phyloP scores from a whole-genome alignment of 2,329 filamentous ascomycete genomes.

The Aureobasidium leucospermi region DNA sequence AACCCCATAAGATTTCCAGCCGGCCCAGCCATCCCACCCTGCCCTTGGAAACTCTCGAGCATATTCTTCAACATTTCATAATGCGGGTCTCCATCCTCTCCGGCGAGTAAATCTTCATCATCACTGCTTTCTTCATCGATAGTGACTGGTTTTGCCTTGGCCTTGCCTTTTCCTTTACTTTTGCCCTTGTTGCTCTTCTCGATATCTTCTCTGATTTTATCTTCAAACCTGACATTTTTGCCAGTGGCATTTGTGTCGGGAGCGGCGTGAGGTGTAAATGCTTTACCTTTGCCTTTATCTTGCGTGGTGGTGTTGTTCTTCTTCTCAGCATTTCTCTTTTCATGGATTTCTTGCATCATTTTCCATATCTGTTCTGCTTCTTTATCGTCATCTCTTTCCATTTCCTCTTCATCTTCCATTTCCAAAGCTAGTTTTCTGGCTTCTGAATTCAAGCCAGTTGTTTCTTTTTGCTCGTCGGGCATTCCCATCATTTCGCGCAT shows the following conservation, averaged over 20 bases:
- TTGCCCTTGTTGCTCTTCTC: conserved; percentile 6
- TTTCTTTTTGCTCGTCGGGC: conserved; percentile 35
- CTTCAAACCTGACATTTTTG: conserved; percentile 12
- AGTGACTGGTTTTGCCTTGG: conserved; percentile 32
- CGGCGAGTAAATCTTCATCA: conserved; percentile 36
- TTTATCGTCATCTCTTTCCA: conserved; percentile 44
- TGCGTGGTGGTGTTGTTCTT: conserved; percentile 13
- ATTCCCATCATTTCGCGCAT: conserved; percentile 90
- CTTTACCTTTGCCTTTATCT: conserved; percentile 25
- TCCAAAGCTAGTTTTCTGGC: conserved; percentile 29
- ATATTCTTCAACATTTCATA: conserved; percentile 86
- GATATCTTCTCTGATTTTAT: not conserved
- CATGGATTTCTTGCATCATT: conserved; percentile 67
- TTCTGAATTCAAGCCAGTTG: conserved; percentile 27
- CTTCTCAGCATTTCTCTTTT: conserved; percentile 30
- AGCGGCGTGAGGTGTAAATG: not conserved
- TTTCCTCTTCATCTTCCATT: conserved; percentile 37
- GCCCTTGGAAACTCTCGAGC: conserved; percentile 85
- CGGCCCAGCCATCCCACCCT: conserved; percentile 77
- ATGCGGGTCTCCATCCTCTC: conserved; percentile 64
- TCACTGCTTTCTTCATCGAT: conserved; percentile 40
- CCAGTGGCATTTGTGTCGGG: conserved; percentile 4
- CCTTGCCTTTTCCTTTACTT: conserved; percentile 17
- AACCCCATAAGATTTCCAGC: conserved; percentile 79
- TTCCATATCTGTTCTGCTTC: conserved; percentile 59